phyloP scores from a whole-genome alignment of 2,329 filamentous ascomycete species.

The Clathrospora elynae region DNA sequence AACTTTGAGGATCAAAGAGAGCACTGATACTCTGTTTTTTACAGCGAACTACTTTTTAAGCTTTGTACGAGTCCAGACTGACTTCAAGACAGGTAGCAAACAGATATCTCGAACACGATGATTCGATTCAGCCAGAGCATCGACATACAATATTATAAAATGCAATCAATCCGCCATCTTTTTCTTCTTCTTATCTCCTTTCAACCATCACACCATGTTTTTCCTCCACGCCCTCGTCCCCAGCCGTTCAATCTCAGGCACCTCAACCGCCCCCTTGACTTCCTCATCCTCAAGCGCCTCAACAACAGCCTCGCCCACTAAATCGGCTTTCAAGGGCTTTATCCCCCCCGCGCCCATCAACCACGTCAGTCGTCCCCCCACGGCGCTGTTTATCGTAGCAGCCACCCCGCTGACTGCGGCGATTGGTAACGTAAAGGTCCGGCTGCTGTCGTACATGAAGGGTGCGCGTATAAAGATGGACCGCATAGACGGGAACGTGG shows the following conservation, averaged over 20 bases:
- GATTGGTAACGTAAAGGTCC: conserved; percentile 81
- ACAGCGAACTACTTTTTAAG: too few relatives aligned
- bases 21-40: conserved; percentile 17
- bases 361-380: conserved; percentile 74
- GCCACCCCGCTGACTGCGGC: conserved; percentile 77
- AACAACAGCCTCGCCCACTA: conserved; percentile 86
- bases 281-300: conserved; percentile 79
- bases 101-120: too few relatives aligned
- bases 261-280: conserved; percentile 76
- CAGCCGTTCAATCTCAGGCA: conserved; percentile 78
- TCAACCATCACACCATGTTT: conserved; percentile 70
- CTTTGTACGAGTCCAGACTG: too few relatives aligned
- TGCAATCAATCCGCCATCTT: background rate
- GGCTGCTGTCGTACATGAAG: conserved; percentile 85
- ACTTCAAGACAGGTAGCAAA: too few relatives aligned
- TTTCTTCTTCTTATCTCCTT: background rate
- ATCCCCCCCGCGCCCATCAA: conserved; percentile 81
- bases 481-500: conserved; percentile 74
- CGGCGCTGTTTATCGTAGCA: conserved; percentile 74
- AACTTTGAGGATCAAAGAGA: conserved; percentile 31
- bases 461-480: conserved; percentile 82
- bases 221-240: conserved; percentile 86
- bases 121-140: too few relatives aligned
- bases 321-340: conserved; percentile 85
- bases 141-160: background rate